A percentile compares a stretch with the other conserved stretches of the same genome.
Evolutionary conservation across 2,329 filamentous ascomycete genomes (phyloP).

Genomic region (Periglandula ipomoeae): DNA sequence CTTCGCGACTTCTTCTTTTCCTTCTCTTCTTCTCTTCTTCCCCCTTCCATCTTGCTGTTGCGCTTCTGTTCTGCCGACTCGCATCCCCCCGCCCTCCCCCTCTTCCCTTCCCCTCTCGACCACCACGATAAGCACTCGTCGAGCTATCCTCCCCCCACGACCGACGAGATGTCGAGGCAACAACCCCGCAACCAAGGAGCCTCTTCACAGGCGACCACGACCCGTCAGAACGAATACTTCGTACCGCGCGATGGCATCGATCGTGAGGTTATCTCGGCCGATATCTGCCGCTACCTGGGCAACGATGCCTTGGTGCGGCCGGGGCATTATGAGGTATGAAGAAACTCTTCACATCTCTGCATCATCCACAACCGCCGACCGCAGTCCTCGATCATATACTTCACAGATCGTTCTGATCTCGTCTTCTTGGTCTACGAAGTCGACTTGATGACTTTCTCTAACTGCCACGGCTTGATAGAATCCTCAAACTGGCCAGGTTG

Average conservation of each 20-base stretch:
- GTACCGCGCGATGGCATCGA: slow-evolving; percentile 73
- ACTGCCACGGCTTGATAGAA: slow-evolving; percentile 37
- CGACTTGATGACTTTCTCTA: background rate
- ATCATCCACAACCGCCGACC: too few relatives aligned
- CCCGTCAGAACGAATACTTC: slow-evolving; percentile 68
- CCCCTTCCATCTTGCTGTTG: slow-evolving; percentile 11
- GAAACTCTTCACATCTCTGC: background rate
- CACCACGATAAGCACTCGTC: slow-evolving; percentile 5
- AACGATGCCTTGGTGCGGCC: slow-evolving; percentile 74
- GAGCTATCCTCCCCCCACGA: slow-evolving; percentile 9
- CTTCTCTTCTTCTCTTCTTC: slow-evolving; percentile 8
- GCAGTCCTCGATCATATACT: background rate
- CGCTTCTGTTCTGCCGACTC: slow-evolving; percentile 4
- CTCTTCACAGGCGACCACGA: slow-evolving; percentile 26
- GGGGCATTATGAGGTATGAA: slow-evolving; percentile 59
- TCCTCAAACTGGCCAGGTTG: slow-evolving; percentile 47
- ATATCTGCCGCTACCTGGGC: slow-evolving; percentile 76
- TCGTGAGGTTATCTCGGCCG: slow-evolving; percentile 74
- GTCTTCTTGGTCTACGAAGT: too few relatives aligned
- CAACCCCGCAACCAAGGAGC: slow-evolving; percentile 28
- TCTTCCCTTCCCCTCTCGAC: slow-evolving; percentile 2
- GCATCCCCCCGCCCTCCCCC: slow-evolving; percentile 12
- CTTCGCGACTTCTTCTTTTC: slow-evolving; percentile 15
- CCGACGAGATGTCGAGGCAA: slow-evolving; percentile 26
- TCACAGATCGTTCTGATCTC: background rate